A percentile compares a stretch with the other conserved stretches of the same genome.
Conservation (phyloP, 345 rosid species). For the Populus davidiana region DNA sequence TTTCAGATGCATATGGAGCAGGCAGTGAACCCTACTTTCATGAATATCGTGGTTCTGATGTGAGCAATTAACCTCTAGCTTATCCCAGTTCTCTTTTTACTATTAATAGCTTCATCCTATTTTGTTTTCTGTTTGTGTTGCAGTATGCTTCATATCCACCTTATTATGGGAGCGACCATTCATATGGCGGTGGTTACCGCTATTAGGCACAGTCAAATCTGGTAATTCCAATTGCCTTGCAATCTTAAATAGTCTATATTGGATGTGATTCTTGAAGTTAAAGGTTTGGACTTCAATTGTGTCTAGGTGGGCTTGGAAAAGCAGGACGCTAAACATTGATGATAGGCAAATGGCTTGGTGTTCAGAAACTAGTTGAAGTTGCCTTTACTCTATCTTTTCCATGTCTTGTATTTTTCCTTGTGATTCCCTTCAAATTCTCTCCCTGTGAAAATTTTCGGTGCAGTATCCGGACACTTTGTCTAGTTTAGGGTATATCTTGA, state of each 20-base stretch:
- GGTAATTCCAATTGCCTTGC: slow-evolving; percentile 28
- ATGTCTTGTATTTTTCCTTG: slow-evolving; percentile 4
- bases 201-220: slow-evolving; percentile 23
- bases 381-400: slow-evolving; percentile 1
- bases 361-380: slow-evolving; percentile 18
- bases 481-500: slow-evolving; percentile 29
- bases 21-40: slow-evolving; percentile 34
- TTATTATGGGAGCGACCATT: slow-evolving; percentile 36
- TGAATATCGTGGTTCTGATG: slow-evolving; percentile 49
- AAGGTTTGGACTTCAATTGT: slow-evolving; percentile 15
- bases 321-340: slow-evolving; percentile 25
- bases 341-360: slow-evolving; percentile 34
- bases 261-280: slow-evolving; percentile 5
- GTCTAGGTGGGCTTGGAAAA: slow-evolving; percentile 40
- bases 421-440: background rate
- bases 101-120: slow-evolving; percentile 7
- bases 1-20: slow-evolving; percentile 42
- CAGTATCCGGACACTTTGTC: slow-evolving; percentile 8
- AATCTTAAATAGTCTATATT: background rate
- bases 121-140: slow-evolving; percentile 15
- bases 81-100: slow-evolving; percentile 5
- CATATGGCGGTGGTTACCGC: slow-evolving; percentile 48
- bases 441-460: background rate
- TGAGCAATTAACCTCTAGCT: slow-evolving; percentile 30
- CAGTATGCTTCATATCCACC: slow-evolving; percentile 46